These are phyloP conservation scores for Aspergillus sp. DNA, from an alignment of 2,329 filamentous ascomycete genomes.

Conservation along the genomic window DNA sequence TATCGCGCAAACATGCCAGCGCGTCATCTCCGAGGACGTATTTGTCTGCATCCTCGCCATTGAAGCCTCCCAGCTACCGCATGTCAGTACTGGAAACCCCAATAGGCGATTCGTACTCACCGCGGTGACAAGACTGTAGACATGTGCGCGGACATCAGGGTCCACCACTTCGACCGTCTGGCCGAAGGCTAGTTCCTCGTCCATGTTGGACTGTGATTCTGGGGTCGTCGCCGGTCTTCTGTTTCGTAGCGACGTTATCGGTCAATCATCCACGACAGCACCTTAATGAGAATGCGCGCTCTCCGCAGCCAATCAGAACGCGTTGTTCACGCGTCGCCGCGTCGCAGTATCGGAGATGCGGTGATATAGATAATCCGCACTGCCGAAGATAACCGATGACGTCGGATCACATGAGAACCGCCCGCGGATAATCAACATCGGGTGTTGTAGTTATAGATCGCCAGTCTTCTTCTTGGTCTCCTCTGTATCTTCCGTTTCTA, in stretches of 20 bases:
- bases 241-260: conserved; percentile 4
- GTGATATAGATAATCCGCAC: conserved; percentile 14
- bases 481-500: background rate
- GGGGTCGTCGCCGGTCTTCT: conserved; percentile 3
- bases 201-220: conserved; percentile 33
- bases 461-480: background rate
- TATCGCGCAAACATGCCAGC: conserved; percentile 83
- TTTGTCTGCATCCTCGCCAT: conserved; percentile 72
- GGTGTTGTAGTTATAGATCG: background rate
- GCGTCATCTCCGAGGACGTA: conserved; percentile 94
- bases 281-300: background rate
- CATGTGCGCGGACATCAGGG: conserved; percentile 87
- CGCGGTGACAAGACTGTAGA: conserved; percentile 90
- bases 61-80: conserved; percentile 75
- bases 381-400: conserved; percentile 34
- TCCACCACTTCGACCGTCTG: conserved; percentile 66
- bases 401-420: conserved; percentile 23
- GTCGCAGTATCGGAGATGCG: conserved; percentile 13
- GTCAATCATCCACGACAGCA: background rate
- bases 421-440: background rate
- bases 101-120: conserved; percentile 55
- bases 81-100: conserved; percentile 10
- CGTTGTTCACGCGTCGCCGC: conserved; percentile 31
- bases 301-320: conserved; percentile 22
- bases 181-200: conserved; percentile 39